Base-by-base conservation (phyloP, 768 basidiomycete species). In the Leccinellum rugosiceps region DNA sequence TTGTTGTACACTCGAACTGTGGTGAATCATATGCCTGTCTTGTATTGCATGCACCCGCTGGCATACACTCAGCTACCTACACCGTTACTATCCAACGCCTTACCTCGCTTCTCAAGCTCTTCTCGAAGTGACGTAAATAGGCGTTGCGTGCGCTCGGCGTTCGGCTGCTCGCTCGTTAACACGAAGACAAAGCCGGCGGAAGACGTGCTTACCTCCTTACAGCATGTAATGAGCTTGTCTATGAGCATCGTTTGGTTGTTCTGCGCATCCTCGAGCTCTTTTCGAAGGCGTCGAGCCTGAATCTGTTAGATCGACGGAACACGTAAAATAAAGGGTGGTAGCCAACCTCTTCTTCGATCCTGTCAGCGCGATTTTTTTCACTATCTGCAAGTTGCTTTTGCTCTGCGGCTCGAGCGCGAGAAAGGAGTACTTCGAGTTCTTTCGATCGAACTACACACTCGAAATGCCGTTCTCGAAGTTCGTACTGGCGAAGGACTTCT, bases 361-460 rank as follows among this genome's bases (percentile, higher is more conserved):
- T 89, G 55, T 85, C 85, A 13, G 85, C 83, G 43, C 86, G 81
- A 49, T 69, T 63, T 69, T 84, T 89, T 72, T 92, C 90, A 51
- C 83, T 82, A 49, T 92, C 88, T 14, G 86, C 86, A 47, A 93
- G 77, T 63, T 92, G 88, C 71, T 88, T 89, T 70, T 92, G 90
- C 66, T 94, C 92, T 10, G 92, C 90, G 25, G 90, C 87, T 70
- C 92, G 86, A 44, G 92, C 92, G 31, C 91, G 84, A 49, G 92
- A 92, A 15, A 94, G 78, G 19, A 94, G 74, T 15, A 94, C 89
- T 68, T 94, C 92, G 23, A 94, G 81, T 72, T 94, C 92, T 73
- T 94, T 94, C 44, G 92, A 94, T 43, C 92, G 88, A 55, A 94
- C 87, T 28, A 94, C 88, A 61, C 90, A 92, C 75, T 94, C 92